Evolutionary conservation across 495 filamentous ascomycete species (phyloP).

Genomic region (Rusavskia elegans): DNA sequence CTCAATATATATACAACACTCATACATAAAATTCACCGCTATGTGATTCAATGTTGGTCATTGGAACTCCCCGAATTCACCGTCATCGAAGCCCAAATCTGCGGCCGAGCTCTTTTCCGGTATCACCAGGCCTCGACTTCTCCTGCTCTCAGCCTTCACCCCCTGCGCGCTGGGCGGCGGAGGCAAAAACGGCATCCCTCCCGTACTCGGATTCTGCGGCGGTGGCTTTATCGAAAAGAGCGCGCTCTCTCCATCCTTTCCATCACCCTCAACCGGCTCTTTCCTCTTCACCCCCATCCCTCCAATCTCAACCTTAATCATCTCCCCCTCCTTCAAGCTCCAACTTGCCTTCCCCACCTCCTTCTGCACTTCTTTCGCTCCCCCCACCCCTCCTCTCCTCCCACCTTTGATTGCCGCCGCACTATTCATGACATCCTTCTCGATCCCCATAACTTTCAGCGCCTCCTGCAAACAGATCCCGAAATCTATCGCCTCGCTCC

Average conservation of each 20-base stretch:
- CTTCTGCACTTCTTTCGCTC: conserved; percentile 18
- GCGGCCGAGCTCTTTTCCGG: conserved; percentile 13
- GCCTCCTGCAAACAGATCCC: conserved; percentile 63
- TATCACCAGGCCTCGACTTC: conserved; percentile 12
- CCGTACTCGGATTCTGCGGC: conserved; percentile 17
- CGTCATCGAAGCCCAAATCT: conserved; percentile 33
- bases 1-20: not conserved
- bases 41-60: conserved; percentile 6
- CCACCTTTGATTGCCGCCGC: conserved; percentile 8
- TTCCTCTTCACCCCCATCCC: conserved; percentile 12
- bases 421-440: conserved; percentile 9
- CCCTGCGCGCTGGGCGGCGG: conserved; percentile 14
- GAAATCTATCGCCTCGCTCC: conserved; percentile 70
- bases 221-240: conserved; percentile 33
- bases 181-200: conserved; percentile 7
- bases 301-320: conserved; percentile 62
- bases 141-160: conserved; percentile 21
- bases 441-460: conserved; percentile 36
- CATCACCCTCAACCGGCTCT: conserved; percentile 4
- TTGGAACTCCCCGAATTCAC: conserved; percentile 37
- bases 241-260: conserved; percentile 8
- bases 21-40: not conserved
- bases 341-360: conserved; percentile 44
- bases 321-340: conserved; percentile 71
- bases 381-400: conserved; percentile 10